Evolutionary conservation across 2,329 filamentous ascomycete species (phyloP).

Genomic region (Ascochyta koolunga): DNA sequence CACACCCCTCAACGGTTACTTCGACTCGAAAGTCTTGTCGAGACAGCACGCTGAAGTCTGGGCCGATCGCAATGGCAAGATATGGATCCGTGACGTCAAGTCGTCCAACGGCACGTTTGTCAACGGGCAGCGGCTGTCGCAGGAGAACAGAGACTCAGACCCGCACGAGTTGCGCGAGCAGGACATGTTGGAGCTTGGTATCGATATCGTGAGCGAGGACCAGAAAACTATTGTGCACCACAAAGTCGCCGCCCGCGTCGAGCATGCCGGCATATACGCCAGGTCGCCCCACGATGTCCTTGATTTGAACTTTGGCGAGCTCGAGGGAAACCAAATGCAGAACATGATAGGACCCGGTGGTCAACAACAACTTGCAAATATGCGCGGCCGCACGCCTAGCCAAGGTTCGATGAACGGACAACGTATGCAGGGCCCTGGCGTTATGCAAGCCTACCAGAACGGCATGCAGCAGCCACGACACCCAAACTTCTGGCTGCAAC

Average conservation of each 20-base stretch:
- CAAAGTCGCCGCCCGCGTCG: constrained; percentile 95
- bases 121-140: constrained; percentile 86
- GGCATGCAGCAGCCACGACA: constrained; percentile 73
- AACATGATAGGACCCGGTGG: constrained; percentile 69
- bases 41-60: constrained; percentile 96
- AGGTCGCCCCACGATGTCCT: constrained; percentile 73
- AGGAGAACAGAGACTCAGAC: constrained; percentile 94
- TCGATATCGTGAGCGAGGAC: constrained; percentile 98
- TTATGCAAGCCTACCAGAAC: constrained; percentile 61
- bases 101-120: constrained; percentile 99
- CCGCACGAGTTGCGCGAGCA: constrained; percentile 90
- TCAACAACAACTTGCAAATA: constrained; percentile 67
- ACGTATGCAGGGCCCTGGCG: constrained; percentile 64
- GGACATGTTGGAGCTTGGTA: constrained; percentile 92
- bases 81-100: constrained; percentile 96
- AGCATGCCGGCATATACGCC: constrained; percentile 86
- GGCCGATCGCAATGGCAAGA: constrained; percentile 82
- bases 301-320: constrained; percentile 89
- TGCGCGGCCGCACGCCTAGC: constrained; percentile 67
- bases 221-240: constrained; percentile 98
- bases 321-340: constrained; percentile 77
- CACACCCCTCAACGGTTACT: constrained; percentile 89
- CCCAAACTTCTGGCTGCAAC: constrained; percentile 83
- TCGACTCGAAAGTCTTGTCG: constrained; percentile 97
- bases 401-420: constrained; percentile 67